These are phyloP conservation scores for Malassezia psittaci DNA, from an alignment of 1,284 basidiomycete genomes.

Conservation along the genomic window DNA sequence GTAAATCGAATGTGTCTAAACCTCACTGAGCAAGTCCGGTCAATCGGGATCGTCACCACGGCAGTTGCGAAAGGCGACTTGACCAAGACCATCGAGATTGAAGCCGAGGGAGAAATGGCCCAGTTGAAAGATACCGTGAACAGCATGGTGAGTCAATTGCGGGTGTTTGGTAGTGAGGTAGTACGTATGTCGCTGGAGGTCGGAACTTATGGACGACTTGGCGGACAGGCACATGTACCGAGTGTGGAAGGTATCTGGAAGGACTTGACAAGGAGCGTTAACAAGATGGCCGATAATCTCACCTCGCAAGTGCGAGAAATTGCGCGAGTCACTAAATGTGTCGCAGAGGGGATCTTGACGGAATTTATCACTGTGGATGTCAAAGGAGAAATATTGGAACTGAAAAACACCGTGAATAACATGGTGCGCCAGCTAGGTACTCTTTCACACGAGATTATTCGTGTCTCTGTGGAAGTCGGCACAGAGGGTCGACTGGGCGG, in stretches of 20 bases:
- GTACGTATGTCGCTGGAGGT: constrained; percentile 48
- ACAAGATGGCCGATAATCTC: constrained; percentile 50
- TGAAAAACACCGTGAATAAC: constrained; percentile 56
- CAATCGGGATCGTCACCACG: constrained; percentile 78
- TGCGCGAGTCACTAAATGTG: constrained; percentile 51
- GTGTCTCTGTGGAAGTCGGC: constrained; percentile 70
- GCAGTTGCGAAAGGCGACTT: constrained; percentile 62
- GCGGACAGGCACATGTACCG: constrained; percentile 47
- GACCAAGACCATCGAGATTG: constrained; percentile 55
- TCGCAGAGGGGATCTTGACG: constrained; percentile 79
- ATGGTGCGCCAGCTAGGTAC: constrained; percentile 46
- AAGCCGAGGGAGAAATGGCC: constrained; percentile 84
- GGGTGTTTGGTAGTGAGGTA: constrained; percentile 68
- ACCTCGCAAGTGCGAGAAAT: constrained; percentile 46
- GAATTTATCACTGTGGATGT: constrained; percentile 89
- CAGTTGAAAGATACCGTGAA: constrained; percentile 76
- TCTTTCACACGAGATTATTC: constrained; percentile 52
- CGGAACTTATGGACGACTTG: constrained; percentile 46
- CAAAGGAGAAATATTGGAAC: constrained; percentile 88
- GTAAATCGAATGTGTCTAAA: constrained; percentile 88
- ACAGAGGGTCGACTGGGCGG: constrained; percentile 80
- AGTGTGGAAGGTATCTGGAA: constrained; percentile 52
- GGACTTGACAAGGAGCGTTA: constrained; percentile 50
- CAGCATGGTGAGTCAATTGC: constrained; percentile 75
- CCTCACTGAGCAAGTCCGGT: constrained; percentile 85